Conservation (phyloP, 1,284 basidiomycete species). For the Rhodotorula glutinis region DNA sequence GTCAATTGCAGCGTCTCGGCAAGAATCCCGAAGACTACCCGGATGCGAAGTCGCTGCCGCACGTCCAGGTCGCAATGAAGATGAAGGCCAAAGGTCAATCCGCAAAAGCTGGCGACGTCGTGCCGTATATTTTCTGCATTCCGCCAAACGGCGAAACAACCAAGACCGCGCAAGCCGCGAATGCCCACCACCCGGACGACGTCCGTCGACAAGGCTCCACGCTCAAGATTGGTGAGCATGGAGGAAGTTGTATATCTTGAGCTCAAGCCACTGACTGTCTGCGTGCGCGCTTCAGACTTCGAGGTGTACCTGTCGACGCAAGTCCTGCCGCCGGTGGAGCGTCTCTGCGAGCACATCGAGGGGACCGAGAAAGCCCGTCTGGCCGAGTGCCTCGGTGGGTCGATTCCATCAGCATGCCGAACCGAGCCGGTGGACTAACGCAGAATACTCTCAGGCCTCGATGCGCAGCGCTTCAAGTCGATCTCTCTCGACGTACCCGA, state of each 20-base stretch:
- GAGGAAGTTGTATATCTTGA: too few relatives aligned
- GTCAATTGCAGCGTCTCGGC: constrained; percentile 67
- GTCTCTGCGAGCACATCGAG: constrained; percentile 93
- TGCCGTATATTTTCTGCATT: constrained; percentile 92
- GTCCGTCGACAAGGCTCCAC: constrained; percentile 65
- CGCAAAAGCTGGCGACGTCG: constrained; percentile 84
- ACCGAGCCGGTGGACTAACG: neutral
- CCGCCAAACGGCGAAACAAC: constrained; percentile 68
- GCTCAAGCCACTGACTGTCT: neutral
- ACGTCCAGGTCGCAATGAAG: constrained; percentile 91
- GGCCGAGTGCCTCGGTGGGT: constrained; percentile 87
- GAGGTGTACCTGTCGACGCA: constrained; percentile 90
- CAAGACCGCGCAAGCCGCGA: constrained; percentile 80
- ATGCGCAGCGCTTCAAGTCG: constrained; percentile 68
- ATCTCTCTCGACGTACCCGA: constrained; percentile 58
- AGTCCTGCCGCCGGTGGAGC: constrained; percentile 88
- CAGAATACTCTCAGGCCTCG: constrained; percentile 63
- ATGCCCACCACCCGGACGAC: constrained; percentile 92
- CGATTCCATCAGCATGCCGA: neutral
- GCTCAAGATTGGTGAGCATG: constrained; percentile 67
- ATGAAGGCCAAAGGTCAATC: constrained; percentile 81
- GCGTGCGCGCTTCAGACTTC: constrained; percentile 60
- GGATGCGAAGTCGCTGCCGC: constrained; percentile 89
- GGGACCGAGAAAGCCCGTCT: constrained; percentile 87
- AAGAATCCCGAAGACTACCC: constrained; percentile 96